Percentiles rank a stretch among this genome's conserved stretches.
phyloP scores from a whole-genome alignment of 352 stramenopile genomes.

The Hyaloperonospora arabidopsidis region DNA sequence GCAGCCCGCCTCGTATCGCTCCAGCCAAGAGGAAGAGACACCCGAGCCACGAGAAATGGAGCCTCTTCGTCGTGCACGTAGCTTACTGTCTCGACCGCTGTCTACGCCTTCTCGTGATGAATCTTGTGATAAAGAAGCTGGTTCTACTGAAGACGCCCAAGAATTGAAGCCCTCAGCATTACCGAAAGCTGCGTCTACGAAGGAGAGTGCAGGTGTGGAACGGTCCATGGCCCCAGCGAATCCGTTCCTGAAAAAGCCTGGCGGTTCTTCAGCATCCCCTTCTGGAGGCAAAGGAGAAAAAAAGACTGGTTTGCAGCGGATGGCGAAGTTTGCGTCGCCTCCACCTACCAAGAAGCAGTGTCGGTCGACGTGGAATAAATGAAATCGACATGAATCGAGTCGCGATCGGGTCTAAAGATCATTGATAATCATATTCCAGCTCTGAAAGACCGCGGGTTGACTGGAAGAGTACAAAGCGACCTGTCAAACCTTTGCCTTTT shows the following conservation, averaged over 20 bases:
- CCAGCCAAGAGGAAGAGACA: slow-evolving; percentile 14
- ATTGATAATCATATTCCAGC: too few relatives aligned
- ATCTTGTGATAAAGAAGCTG: slow-evolving; percentile 9
- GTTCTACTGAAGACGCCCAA: slow-evolving; percentile 6
- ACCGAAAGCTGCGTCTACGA: slow-evolving; percentile 10
- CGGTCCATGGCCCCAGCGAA: slow-evolving; percentile 53
- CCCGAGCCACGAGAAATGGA: slow-evolving; percentile 18
- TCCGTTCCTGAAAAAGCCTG: slow-evolving; percentile 63
- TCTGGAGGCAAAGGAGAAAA: slow-evolving; percentile 19
- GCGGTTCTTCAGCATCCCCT: slow-evolving; percentile 8
- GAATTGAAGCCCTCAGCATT: slow-evolving; percentile 9
- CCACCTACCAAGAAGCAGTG: slow-evolving; percentile 37
- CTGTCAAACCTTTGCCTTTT: too few relatives aligned
- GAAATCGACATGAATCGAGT: background rate
- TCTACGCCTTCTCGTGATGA: slow-evolving; percentile 19
- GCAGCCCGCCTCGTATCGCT: slow-evolving; percentile 5
- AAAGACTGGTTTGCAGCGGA: slow-evolving; percentile 44
- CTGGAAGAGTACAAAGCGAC: background rate
- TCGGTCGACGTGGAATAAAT: slow-evolving; percentile 31
- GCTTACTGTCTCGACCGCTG: slow-evolving; percentile 28
- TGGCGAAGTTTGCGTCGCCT: slow-evolving; percentile 58
- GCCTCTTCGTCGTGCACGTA: slow-evolving; percentile 29
- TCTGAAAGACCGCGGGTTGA: background rate
- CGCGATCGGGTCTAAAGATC: too few relatives aligned
- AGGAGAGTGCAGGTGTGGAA: slow-evolving; percentile 19